Evolutionary conservation across 73 alveolate species (phyloP).

Genomic region (Tetrahymena malaccensis): DNA sequence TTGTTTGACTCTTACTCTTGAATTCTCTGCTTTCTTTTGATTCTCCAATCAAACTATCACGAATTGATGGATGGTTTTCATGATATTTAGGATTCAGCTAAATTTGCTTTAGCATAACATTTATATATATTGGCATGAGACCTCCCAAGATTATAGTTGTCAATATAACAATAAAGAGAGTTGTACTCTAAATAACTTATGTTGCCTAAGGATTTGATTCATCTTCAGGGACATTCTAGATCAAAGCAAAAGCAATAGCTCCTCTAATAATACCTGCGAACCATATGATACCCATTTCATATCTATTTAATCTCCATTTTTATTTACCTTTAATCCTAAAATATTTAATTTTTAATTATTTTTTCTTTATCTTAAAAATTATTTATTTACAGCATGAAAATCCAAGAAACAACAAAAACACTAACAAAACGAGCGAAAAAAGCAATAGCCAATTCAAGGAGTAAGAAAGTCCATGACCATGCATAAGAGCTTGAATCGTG

Average conservation of each 20-base stretch:
- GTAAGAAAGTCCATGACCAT: constrained; percentile 24
- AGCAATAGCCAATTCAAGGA: constrained; percentile 10
- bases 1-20: neutral
- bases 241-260: constrained; percentile 80
- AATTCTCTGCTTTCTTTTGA: neutral
- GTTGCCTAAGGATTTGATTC: neutral
- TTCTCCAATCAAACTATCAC: constrained; percentile 1
- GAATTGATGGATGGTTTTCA: neutral
- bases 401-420: neutral
- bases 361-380: neutral
- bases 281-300: constrained; percentile 55
- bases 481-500: neutral
- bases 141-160: constrained; percentile 28
- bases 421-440: constrained; percentile 12
- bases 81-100: neutral
- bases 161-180: constrained; percentile 19
- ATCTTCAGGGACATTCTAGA: constrained; percentile 16
- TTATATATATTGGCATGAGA: constrained; percentile 29
- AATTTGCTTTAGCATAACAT: neutral
- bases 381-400: constrained; percentile 1
- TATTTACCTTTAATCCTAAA: constrained; percentile 7
- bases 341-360: neutral
- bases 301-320: constrained; percentile 10
- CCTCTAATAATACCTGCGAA: constrained; percentile 85
- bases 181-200: constrained; percentile 22